Conservation (phyloP, 805 yeast genomes). For the Saccharomyces kudriavzevii region DNA sequence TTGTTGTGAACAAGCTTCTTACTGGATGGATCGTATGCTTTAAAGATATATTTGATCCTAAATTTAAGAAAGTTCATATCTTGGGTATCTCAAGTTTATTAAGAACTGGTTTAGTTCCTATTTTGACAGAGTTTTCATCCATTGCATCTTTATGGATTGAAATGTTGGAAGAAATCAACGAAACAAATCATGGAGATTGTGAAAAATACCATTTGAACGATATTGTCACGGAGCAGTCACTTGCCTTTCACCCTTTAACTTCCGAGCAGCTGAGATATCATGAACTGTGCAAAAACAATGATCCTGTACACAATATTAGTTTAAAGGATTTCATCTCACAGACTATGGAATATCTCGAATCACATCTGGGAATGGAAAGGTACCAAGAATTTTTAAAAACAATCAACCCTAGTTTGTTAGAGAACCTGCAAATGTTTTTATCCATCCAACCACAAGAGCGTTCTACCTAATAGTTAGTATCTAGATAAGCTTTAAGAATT, state of each 20-base stretch:
- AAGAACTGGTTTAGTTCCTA: slow-evolving; percentile 29
- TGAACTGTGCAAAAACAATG: slow-evolving; percentile 31
- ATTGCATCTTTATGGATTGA: slow-evolving; percentile 39
- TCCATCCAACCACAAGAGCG: slow-evolving; percentile 7
- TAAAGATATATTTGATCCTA: slow-evolving; percentile 60
- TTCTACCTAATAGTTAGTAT: neutral
- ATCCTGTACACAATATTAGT: slow-evolving; percentile 48
- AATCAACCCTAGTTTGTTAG: slow-evolving; percentile 18
- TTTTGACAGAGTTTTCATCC: slow-evolving; percentile 27
- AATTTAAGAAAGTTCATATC: slow-evolving; percentile 60
- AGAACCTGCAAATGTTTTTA: slow-evolving; percentile 23
- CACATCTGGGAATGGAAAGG: slow-evolving; percentile 17
- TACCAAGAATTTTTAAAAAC: slow-evolving; percentile 18
- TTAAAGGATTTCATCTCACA: slow-evolving; percentile 38
- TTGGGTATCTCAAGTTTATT: slow-evolving; percentile 52
- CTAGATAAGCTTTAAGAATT: neutral
- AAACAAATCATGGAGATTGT: slow-evolving; percentile 48
- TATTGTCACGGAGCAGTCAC: slow-evolving; percentile 28
- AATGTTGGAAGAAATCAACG: slow-evolving; percentile 70
- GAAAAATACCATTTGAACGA: slow-evolving; percentile 42
- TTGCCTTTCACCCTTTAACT: slow-evolving; percentile 22
- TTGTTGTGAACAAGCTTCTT: slow-evolving; percentile 24
- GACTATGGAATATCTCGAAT: slow-evolving; percentile 22
- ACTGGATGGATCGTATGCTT: slow-evolving; percentile 39
- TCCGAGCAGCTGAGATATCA: slow-evolving; percentile 40